Conservation (phyloP, 2,329 filamentous ascomycete species). For the Diaporthe australafricana region DNA sequence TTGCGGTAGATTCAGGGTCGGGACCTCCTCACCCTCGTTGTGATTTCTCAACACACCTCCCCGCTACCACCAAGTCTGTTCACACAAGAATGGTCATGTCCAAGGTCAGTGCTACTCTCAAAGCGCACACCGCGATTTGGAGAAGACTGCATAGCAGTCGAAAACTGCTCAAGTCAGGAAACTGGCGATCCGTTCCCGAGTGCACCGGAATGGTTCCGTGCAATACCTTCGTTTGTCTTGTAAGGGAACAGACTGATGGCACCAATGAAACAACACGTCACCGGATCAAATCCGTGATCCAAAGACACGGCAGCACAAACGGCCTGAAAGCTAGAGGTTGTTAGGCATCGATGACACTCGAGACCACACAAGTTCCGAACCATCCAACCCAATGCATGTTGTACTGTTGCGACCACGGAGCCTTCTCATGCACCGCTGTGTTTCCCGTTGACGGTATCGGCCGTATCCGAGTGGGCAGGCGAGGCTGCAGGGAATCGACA, state of each 20-base stretch:
- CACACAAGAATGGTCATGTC: neutral
- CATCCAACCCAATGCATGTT: neutral
- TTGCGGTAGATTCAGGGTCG: neutral
- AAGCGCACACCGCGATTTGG: neutral
- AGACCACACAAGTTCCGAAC: neutral
- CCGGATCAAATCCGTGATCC: neutral
- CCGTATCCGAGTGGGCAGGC: neutral
- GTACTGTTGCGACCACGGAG: neutral
- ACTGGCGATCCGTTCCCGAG: neutral
- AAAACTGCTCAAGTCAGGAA: neutral
- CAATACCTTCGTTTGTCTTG: neutral
- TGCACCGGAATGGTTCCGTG: neutral
- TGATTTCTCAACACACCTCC: neutral
- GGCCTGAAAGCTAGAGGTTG: neutral
- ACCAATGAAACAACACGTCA: neutral
- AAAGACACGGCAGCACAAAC: neutral
- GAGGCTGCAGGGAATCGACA: neutral
- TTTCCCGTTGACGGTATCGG: neutral
- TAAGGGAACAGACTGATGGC: neutral
- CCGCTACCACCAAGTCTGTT: neutral
- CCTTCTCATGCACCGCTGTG: neutral
- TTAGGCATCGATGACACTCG: neutral
- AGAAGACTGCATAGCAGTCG: neutral
- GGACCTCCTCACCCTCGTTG: neutral
- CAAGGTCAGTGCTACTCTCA: neutral